Base-by-base conservation (phyloP, 2,329 filamentous ascomycete genomes). In the Emergomyces africanus region DNA sequence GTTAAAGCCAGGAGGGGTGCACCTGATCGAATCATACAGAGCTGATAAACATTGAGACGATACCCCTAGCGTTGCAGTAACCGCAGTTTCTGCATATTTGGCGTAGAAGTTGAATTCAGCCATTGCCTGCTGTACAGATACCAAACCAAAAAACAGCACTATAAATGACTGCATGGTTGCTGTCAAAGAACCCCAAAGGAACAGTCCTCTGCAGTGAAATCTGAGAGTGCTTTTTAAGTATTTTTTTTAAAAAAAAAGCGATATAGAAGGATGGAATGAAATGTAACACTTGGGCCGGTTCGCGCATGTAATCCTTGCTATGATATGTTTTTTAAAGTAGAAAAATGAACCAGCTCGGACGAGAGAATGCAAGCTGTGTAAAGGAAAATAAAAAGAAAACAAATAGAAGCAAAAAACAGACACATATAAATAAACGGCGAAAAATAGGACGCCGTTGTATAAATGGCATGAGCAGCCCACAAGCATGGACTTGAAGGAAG, bases 41-140 rank as follows among this genome's bases (percentile, higher is more conserved):
- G 63, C 61, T 5, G 57, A 35, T 33, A 64, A 49, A 56, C 63
- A 64, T 37, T 58, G 50, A 9, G 54, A 57, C 3, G 63, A 61
- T 12, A 64, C 30, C 8, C 61, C 63, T 35, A 64, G 56, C 4
- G 61, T 48, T 15, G 54, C 44, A 23, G 53, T 55, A 44, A 62
- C 59, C 33, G 57, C 59, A 35, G 54, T 46, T 55, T 57, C 60
- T 37, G 63, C 61, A 50, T 64, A 61, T n/a, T 54, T 42, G 48
- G 59, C 61, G 30, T 63, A 64, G 39, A 61, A 60, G 44, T 62
- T 64, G 57, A 64, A 64, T 15, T 54, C 58, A 25, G 63, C 60
- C 3, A 55, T 10, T 14, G 59, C 42, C 20, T 55, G 49, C 23
- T 28, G 48, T 6, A 51, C 56, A 20, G 61, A 50, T 5, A 44